These are phyloP conservation scores for Beauveria bassiana DNA, from an alignment of 2,329 filamentous ascomycete genomes.

Conservation along the genomic window DNA sequence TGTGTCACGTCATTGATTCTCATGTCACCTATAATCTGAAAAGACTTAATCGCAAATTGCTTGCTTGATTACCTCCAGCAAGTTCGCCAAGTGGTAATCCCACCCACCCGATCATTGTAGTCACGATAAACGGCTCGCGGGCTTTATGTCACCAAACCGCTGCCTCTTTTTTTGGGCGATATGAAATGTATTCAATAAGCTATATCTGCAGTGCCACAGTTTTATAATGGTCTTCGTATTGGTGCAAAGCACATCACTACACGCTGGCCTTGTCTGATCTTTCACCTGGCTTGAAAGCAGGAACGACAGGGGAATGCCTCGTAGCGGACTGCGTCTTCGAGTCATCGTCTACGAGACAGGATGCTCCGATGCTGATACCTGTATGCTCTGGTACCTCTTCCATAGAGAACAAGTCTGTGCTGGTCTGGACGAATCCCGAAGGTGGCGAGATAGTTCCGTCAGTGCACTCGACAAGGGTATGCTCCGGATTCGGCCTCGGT, in stretches of 20 bases:
- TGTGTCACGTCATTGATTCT: neutral
- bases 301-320: too few species aligned
- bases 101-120: too few species aligned
- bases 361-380: neutral
- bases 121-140: neutral
- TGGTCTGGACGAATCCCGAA: neutral
- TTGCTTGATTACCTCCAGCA: too few species aligned
- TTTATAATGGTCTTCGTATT: neutral
- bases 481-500: neutral
- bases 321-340: neutral
- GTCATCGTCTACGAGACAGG: neutral
- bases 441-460: neutral
- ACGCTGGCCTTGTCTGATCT: neutral
- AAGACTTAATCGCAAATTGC: too few species aligned
- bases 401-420: neutral
- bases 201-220: neutral
- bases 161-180: neutral
- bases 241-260: neutral
- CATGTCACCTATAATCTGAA: too few species aligned
- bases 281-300: neutral
- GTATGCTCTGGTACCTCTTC: neutral
- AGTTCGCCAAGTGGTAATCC: neutral
- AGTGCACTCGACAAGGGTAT: neutral
- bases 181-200: neutral
- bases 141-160: too few species aligned